phyloP scores from a whole-genome alignment of 495 filamentous ascomycete genomes.

The Talaromyces nanjingensis region DNA sequence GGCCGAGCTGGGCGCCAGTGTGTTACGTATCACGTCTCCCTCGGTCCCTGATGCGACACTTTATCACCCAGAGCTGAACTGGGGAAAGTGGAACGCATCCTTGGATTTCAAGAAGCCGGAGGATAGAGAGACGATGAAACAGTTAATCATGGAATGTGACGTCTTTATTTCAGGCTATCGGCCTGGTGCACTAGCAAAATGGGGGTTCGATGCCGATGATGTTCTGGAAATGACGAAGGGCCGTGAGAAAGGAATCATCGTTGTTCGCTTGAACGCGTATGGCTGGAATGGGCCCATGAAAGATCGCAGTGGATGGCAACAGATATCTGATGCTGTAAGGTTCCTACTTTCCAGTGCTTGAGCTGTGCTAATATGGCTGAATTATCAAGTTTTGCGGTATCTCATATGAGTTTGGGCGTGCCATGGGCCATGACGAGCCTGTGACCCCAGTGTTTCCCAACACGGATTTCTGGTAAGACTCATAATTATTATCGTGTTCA shows the following conservation, averaged over 20 bases:
- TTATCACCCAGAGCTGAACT: constrained; percentile 29
- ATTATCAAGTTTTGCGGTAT: neutral
- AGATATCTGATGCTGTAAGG: constrained; percentile 35
- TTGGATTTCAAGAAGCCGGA: constrained; percentile 40
- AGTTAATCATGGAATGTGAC: constrained; percentile 45
- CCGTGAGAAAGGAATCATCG: constrained; percentile 51
- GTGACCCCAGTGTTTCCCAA: neutral
- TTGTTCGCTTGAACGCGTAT: constrained; percentile 60
- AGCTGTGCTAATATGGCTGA: neutral
- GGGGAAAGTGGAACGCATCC: constrained; percentile 49
- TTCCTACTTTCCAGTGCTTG: neutral
- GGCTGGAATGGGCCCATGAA: constrained; percentile 31
- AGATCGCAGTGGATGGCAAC: constrained; percentile 39
- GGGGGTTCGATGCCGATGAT: constrained; percentile 41
- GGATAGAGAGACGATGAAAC: constrained; percentile 32
- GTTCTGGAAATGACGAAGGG: constrained; percentile 39
- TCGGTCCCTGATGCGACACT: constrained; percentile 41
- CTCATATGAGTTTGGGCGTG: neutral
- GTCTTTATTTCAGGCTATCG: constrained; percentile 55
- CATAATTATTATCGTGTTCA: neutral
- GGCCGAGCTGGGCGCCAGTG: neutral
- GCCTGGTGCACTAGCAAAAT: constrained; percentile 40
- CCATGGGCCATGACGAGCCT: neutral
- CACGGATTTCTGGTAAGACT: neutral
- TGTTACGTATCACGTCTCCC: constrained; percentile 38